Evolutionary conservation across 495 filamentous ascomycete species (phyloP), one percentile per base, ranked within the genome.

Genomic region (Aspergillus indologenus): DNA sequence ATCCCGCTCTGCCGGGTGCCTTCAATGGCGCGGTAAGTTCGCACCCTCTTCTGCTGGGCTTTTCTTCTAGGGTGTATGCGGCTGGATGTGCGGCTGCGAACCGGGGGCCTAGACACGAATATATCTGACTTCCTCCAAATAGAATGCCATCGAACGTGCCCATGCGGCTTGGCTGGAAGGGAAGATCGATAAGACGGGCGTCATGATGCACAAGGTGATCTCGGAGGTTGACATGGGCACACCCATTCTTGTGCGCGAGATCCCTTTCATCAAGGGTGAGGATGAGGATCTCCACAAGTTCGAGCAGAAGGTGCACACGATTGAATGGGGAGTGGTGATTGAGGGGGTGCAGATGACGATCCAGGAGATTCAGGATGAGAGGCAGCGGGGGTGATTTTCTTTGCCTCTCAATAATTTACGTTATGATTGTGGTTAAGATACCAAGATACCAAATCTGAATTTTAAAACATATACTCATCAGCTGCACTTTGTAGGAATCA

Each of bases 161-260:
- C 88, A 87, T 71, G 79, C 83, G 34, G 90, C 90, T 52, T 95
- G 85, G 71, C 65, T 86, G 67, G 81, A 81, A 21, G 89, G 88
- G 8, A 84, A 83, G 69, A 82, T 93, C 42, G 81, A 88, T 65
- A 85, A 81, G 69, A 96, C 91, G 1, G 92, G 92, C 1, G 86
- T 94, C n/a, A 96, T 98, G 92, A 85, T 95, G 3, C 92, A 96
- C 72, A 86, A 90, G 67, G 90, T 96, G 47, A 89, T 96, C 62
- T 82, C 79, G 43, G 86, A 92, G 64, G 91, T 96, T 44, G 92
- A 96, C 72, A 82, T 86, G 68, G 92, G 92, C 2, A 79, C 81
- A 63, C 86, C 90, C 5, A 85, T 96, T 61, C 70, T 92, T 54
- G 82, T 87, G 12, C 71, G 77, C 61, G 87, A 92, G 77, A 84